Percentiles rank a stretch among this genome's conserved stretches.
These are phyloP conservation scores for Aspergillaceae sp. DNA, from an alignment of 2,329 filamentous ascomycete species.

Conservation along the genomic window DNA sequence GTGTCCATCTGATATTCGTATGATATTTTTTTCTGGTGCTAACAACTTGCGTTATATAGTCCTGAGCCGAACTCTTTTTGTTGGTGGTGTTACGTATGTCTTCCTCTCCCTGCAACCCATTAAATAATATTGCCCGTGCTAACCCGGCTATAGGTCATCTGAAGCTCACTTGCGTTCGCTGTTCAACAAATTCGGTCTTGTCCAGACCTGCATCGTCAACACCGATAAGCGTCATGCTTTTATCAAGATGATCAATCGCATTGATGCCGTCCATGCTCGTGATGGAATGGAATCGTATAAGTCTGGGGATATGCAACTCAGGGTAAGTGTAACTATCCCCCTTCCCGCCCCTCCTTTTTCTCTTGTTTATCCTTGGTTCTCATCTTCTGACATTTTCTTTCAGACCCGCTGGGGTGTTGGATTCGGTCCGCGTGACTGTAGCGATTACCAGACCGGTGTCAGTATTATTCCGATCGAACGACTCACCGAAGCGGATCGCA, in stretches of 20 bases:
- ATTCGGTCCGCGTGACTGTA: constrained; percentile 93
- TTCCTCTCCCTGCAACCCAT: neutral
- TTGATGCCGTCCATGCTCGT: constrained; percentile 75
- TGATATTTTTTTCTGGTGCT: constrained; percentile 11
- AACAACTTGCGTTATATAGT: constrained; percentile 43
- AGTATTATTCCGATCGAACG: constrained; percentile 88
- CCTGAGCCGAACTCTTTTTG: constrained; percentile 87
- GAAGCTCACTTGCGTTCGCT: constrained; percentile 74
- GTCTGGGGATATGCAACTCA: constrained; percentile 62
- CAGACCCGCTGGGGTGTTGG: constrained; percentile 96
- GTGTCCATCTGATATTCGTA: constrained; percentile 1
- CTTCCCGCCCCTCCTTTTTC: no score
- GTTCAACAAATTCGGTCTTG: constrained; percentile 72
- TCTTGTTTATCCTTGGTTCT: constrained; percentile 13
- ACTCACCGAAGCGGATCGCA: constrained; percentile 89
- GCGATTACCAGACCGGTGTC: constrained; percentile 84
- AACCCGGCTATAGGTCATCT: constrained; percentile 49
- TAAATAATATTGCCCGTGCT: constrained; percentile 5
- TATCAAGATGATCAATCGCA: constrained; percentile 92
- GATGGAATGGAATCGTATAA: constrained; percentile 76
- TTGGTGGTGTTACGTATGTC: constrained; percentile 84
- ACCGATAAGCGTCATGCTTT: constrained; percentile 97
- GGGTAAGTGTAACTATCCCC: constrained; percentile 43
- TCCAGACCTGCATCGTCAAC: constrained; percentile 97
- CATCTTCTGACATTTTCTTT: constrained; percentile 22